These are phyloP conservation scores for Ophiocordyceps sinensis DNA, from an alignment of 2,329 filamentous ascomycete genomes.

Conservation along the genomic window DNA sequence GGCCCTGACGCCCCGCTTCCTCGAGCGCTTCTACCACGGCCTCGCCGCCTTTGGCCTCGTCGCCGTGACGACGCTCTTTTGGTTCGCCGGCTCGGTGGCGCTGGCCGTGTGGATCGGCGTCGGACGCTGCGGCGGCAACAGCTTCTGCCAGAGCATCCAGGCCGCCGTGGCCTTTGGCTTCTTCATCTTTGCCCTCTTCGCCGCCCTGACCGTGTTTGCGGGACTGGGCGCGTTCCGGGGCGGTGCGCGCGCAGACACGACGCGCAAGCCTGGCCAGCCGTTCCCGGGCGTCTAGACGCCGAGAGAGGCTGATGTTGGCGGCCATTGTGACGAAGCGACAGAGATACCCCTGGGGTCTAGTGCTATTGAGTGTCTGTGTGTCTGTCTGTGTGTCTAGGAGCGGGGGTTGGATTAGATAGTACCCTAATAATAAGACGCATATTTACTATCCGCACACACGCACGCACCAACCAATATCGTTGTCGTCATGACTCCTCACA, in stretches of 20 bases:
- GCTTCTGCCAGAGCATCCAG: constrained; percentile 43
- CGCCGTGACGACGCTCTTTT: constrained; percentile 66
- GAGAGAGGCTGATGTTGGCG: too few species aligned
- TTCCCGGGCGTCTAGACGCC: too few species aligned
- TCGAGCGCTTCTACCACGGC: constrained; percentile 45
- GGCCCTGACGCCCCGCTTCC: constrained; percentile 48
- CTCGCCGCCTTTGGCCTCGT: constrained; percentile 55
- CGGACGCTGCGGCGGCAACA: constrained; percentile 34
- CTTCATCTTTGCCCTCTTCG: constrained; percentile 43
- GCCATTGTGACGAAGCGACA: too few species aligned
- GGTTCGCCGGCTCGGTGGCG: constrained; percentile 77
- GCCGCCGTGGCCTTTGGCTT: constrained; percentile 53
- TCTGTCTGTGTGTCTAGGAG: too few species aligned
- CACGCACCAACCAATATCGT: too few species aligned
- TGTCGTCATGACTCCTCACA: too few species aligned
- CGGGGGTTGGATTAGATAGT: too few species aligned
- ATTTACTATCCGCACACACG: too few species aligned
- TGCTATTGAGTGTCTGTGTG: too few species aligned
- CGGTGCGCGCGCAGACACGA: constrained; percentile 14
- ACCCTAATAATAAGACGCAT: too few species aligned
- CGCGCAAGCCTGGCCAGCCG: constrained; percentile 4
- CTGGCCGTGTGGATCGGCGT: constrained; percentile 51
- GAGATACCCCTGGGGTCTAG: too few species aligned
- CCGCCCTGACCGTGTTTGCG: constrained; percentile 31
- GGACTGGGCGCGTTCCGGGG: constrained; percentile 24